Percentiles rank a stretch among this genome's conserved stretches.
Evolutionary conservation across 352 stramenopile species (phyloP).

Genomic region (Phytophthora brassicae): DNA sequence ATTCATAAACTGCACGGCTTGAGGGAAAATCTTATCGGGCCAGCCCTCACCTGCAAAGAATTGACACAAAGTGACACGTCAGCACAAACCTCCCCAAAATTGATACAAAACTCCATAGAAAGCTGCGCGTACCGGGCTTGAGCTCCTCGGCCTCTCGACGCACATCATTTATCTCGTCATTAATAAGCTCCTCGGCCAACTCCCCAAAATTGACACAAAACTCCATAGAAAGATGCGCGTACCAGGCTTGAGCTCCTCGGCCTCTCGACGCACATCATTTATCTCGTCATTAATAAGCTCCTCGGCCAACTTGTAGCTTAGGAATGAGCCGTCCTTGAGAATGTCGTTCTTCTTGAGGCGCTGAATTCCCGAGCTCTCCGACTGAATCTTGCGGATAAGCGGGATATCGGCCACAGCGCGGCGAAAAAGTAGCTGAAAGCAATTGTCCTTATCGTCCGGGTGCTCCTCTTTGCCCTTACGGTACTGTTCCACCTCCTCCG

Average conservation of each 20-base stretch:
- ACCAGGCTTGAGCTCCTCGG: conserved; percentile 83
- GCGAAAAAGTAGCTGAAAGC: conserved; percentile 84
- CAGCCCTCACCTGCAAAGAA: conserved; percentile 66
- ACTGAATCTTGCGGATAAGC: conserved; percentile 88
- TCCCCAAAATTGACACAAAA: too few species aligned
- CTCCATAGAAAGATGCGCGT: conserved; percentile 4
- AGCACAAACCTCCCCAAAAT: neutral
- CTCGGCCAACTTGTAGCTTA: conserved; percentile 88
- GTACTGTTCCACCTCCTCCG: conserved; percentile 80
- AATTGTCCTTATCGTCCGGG: conserved; percentile 60
- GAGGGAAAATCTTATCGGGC: conserved; percentile 87
- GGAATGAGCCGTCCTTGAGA: conserved; percentile 84
- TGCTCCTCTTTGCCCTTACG: conserved; percentile 69
- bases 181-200: conserved; percentile 85
- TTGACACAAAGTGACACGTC: neutral
- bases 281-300: conserved; percentile 89
- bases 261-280: conserved; percentile 79
- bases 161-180: conserved; percentile 87
- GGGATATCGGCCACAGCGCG: conserved; percentile 83
- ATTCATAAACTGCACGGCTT: conserved; percentile 90
- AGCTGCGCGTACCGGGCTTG: conserved; percentile 58
- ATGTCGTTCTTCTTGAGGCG: conserved; percentile 88
- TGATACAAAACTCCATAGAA: too few species aligned
- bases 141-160: conserved; percentile 77
- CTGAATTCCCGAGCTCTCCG: conserved; percentile 82